Conservation (phyloP, 768 basidiomycete species). For the Tricholoma sp. region DNA sequence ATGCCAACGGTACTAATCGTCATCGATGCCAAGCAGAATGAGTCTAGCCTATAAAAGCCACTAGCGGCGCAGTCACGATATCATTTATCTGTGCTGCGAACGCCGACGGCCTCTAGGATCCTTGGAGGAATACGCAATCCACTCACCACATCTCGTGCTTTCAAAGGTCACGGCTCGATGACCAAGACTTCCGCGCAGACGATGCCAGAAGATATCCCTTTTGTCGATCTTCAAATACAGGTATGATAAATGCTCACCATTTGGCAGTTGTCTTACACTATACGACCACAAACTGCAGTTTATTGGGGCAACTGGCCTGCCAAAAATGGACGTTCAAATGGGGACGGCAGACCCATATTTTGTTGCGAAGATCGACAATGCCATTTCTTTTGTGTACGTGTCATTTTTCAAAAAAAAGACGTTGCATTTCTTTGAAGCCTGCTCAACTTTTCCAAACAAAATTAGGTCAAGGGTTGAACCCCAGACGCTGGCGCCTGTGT, state of each 20-base stretch:
- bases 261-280: background rate
- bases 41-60: no score
- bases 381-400: conserved; percentile 61
- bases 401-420: background rate
- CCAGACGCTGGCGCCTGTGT: conserved; percentile 56
- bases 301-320: conserved; percentile 64
- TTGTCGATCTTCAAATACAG: conserved; percentile 55
- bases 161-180: conserved; percentile 24
- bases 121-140: conserved; percentile 26
- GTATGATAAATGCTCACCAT: conserved; percentile 21
- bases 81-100: background rate
- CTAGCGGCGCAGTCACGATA: no score
- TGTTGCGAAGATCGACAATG: conserved; percentile 58
- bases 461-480: conserved; percentile 60
- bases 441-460: no score
- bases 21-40: no score
- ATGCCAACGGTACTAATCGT: no score
- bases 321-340: conserved; percentile 67
- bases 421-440: no score
- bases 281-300: conserved; percentile 37
- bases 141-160: conserved; percentile 30
- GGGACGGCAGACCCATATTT: conserved; percentile 68
- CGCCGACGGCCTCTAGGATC: conserved; percentile 10
- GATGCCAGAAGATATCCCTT: conserved; percentile 36
- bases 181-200: conserved; percentile 26